A percentile compares a stretch with the other conserved stretches of the same genome.
phyloP scores from a whole-genome alignment of 2,329 filamentous ascomycete species.

The Colletotrichum musae region DNA sequence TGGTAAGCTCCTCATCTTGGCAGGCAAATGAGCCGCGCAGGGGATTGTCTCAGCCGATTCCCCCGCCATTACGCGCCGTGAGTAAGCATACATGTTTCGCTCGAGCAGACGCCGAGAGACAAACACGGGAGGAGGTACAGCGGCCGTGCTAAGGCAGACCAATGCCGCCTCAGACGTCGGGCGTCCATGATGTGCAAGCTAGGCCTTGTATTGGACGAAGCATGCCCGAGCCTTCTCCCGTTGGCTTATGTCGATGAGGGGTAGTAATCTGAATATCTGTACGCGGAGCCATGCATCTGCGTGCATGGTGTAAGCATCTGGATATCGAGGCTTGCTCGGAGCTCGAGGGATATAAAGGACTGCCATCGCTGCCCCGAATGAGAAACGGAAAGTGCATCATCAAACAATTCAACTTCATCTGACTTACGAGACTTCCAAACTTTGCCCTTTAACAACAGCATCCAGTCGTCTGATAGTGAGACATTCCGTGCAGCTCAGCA shows the following conservation, averaged over 20 bases:
- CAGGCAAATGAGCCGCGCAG: not conserved
- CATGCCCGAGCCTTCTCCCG: too few relatives aligned
- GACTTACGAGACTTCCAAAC: not conserved
- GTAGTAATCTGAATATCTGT: too few relatives aligned
- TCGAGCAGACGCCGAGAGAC: too few relatives aligned
- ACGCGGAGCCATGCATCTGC: too few relatives aligned
- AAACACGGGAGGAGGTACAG: too few relatives aligned
- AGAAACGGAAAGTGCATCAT: not conserved
- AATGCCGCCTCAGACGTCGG: too few relatives aligned
- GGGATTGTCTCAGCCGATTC: not conserved
- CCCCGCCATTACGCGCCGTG: not conserved
- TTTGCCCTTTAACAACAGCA: not conserved
- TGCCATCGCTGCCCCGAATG: not conserved
- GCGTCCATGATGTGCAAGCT: too few relatives aligned
- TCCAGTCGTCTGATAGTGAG: conserved; percentile 1
- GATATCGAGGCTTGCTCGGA: not conserved
- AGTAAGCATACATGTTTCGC: not conserved
- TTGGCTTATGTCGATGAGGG: too few relatives aligned
- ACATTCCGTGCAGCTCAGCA: not conserved
- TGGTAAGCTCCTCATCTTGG: conserved; percentile 21
- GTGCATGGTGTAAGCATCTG: too few relatives aligned
- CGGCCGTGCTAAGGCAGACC: too few relatives aligned
- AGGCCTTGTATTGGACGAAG: too few relatives aligned
- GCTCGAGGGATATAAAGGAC: not conserved
- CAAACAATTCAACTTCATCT: not conserved